A percentile compares a stretch with the other conserved stretches of the same genome.
phyloP scores from a whole-genome alignment of 225 moss, liverwort and hornwort genomes.

The Marchantia paleacea region DNA sequence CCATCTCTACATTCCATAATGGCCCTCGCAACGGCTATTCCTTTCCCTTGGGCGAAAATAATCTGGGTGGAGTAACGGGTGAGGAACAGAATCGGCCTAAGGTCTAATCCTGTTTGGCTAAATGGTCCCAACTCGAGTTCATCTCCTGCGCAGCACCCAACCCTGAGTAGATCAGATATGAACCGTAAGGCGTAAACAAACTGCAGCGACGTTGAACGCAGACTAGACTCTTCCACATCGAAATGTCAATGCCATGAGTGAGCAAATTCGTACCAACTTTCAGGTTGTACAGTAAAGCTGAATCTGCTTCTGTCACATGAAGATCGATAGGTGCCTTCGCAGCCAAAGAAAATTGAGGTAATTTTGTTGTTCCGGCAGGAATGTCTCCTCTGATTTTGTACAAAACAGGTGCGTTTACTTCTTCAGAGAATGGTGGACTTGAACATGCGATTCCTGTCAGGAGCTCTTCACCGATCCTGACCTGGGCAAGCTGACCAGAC shows the following conservation, averaged over 20 bases:
- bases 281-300: conserved; percentile 57
- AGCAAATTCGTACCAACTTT: conserved; percentile 44
- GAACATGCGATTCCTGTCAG: conserved; percentile 47
- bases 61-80: conserved; percentile 70
- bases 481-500: conserved; percentile 63
- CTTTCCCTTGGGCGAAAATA: conserved; percentile 64
- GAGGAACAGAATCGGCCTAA: conserved; percentile 73
- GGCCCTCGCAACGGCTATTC: conserved; percentile 69
- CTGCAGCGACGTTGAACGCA: too few species aligned
- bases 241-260: neutral
- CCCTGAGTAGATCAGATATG: neutral
- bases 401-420: conserved; percentile 59
- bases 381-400: conserved; percentile 92
- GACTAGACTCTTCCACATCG: neutral
- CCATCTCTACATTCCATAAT: conserved; percentile 68
- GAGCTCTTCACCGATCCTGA: conserved; percentile 57
- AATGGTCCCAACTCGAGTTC: conserved; percentile 78
- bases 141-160: conserved; percentile 48
- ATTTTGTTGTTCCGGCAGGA: conserved; percentile 79
- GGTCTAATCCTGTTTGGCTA: conserved; percentile 53
- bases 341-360: conserved; percentile 67
- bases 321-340: conserved; percentile 68
- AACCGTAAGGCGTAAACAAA: too few species aligned
- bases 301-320: conserved; percentile 61
- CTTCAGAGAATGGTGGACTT: conserved; percentile 64